phyloP scores from a whole-genome alignment of 2,329 filamentous ascomycete species.

The Septoria petroselini region DNA sequence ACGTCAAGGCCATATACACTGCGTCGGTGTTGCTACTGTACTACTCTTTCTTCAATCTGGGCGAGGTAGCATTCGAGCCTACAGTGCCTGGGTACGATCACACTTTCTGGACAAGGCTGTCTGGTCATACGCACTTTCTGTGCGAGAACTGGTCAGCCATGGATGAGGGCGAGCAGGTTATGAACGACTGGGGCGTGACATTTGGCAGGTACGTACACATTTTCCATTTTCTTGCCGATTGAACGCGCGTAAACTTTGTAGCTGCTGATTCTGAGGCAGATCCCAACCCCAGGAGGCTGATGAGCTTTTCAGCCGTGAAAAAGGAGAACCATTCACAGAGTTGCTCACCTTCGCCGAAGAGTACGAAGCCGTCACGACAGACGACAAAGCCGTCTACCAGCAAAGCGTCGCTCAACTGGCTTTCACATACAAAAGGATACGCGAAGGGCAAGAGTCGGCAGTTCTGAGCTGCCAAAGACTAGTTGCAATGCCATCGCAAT shows the following conservation, averaged over 20 bases:
- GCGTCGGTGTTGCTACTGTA: conserved; percentile 28
- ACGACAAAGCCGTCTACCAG: conserved; percentile 26
- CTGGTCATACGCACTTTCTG: conserved; percentile 26
- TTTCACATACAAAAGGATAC: conserved; percentile 27
- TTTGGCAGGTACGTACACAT: conserved; percentile 18
- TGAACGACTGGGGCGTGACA: conserved; percentile 23
- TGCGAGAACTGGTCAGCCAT: conserved; percentile 20
- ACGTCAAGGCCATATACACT: conserved; percentile 27
- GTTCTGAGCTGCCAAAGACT: conserved; percentile 27
- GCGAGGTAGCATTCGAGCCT: conserved; percentile 23
- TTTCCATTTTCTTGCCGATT: too few species aligned
- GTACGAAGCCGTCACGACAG: conserved; percentile 21
- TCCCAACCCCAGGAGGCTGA: conserved; percentile 22
- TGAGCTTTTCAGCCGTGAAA: conserved; percentile 25
- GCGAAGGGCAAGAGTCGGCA: conserved; percentile 21
- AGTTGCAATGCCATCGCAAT: conserved; percentile 29
- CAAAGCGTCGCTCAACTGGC: conserved; percentile 28
- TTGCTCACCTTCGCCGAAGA: conserved; percentile 27
- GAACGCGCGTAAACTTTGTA: too few species aligned
- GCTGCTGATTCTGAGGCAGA: background rate
- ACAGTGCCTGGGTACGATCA: conserved; percentile 25
- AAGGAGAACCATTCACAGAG: conserved; percentile 28
- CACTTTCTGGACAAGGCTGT: conserved; percentile 27
- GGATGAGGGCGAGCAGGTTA: conserved; percentile 17
- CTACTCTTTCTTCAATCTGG: conserved; percentile 28